Evolutionary conservation across 1,284 basidiomycete species (phyloP).

Genomic region (Ustilago nuda): DNA sequence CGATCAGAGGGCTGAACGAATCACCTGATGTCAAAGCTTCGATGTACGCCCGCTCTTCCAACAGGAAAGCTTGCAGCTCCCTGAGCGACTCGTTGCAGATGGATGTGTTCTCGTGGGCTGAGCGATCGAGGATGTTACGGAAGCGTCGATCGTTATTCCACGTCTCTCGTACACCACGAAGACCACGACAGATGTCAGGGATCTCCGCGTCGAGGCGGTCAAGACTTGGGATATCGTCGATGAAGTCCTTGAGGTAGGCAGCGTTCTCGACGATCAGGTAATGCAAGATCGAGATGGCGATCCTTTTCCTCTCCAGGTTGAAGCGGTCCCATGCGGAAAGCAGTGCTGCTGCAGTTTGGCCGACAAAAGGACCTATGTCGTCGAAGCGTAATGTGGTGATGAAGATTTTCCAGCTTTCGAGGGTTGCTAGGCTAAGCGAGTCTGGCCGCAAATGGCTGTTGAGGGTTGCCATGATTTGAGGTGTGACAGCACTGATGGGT

Average conservation of each 20-base stretch:
- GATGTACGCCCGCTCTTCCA: slow-evolving; percentile 50
- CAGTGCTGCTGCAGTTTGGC: slow-evolving; percentile 87
- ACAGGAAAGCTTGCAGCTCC: slow-evolving; percentile 76
- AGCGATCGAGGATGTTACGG: slow-evolving; percentile 79
- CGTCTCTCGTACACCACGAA: slow-evolving; percentile 69
- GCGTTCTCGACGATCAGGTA: slow-evolving; percentile 78
- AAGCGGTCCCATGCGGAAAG: slow-evolving; percentile 82
- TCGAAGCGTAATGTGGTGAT: slow-evolving; percentile 77
- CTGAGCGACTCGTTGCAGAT: slow-evolving; percentile 81
- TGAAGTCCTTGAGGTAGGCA: slow-evolving; percentile 72
- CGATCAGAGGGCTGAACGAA: slow-evolving; percentile 84
- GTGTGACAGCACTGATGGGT: slow-evolving; percentile 56
- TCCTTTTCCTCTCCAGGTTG: slow-evolving; percentile 73
- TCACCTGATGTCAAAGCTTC: slow-evolving; percentile 67
- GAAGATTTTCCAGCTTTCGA: slow-evolving; percentile 86
- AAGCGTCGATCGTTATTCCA: slow-evolving; percentile 73
- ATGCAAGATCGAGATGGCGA: slow-evolving; percentile 77
- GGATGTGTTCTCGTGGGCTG: slow-evolving; percentile 82
- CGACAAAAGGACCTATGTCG: slow-evolving; percentile 87
- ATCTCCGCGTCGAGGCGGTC: slow-evolving; percentile 61
- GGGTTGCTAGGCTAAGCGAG: slow-evolving; percentile 81
- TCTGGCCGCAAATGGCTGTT: slow-evolving; percentile 84
- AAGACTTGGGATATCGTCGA: slow-evolving; percentile 76
- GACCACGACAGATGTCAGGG: slow-evolving; percentile 62
- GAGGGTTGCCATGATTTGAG: slow-evolving; percentile 88